Evolutionary conservation across 78 protist genomes (phyloP).

Genomic region (slime mould (Dictyostelium discoideum)): DNA sequence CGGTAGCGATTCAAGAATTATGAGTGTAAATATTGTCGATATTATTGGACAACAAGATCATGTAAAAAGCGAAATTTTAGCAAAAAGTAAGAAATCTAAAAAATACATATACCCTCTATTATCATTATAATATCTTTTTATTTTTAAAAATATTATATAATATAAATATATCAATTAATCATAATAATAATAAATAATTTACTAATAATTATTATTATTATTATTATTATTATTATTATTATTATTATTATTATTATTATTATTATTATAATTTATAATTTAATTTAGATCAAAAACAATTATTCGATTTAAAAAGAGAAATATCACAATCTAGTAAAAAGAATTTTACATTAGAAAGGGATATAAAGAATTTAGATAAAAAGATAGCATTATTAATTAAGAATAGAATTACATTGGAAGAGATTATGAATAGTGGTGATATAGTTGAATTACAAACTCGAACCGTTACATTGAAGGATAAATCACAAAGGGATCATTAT

Average conservation of each 20-base stretch:
- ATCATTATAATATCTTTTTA: background rate
- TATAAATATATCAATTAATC: no score
- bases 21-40: conserved; percentile 46
- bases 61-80: conserved; percentile 44
- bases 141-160: no score
- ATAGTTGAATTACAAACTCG: conserved; percentile 23
- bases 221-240: no score
- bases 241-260: background rate
- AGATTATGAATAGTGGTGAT: conserved; percentile 73
- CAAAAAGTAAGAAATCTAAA: conserved; percentile 17
- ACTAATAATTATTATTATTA: no score
- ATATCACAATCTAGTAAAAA: conserved; percentile 77
- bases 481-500: conserved; percentile 73
- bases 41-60: conserved; percentile 52
- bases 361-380: conserved; percentile 74
- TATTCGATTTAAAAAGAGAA: conserved; percentile 77
- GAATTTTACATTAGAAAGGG: conserved; percentile 81
- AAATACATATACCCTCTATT: no score
- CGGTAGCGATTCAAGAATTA: conserved; percentile 15
- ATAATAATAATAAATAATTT: background rate
- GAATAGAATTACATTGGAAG: conserved; percentile 78
- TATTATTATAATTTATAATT: no score
- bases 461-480: conserved; percentile 64
- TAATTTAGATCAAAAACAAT: conserved; percentile 60
- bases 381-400: conserved; percentile 83